phyloP scores from a whole-genome alignment of 495 filamentous ascomycete species.

The Aspergillus kassunensis region DNA sequence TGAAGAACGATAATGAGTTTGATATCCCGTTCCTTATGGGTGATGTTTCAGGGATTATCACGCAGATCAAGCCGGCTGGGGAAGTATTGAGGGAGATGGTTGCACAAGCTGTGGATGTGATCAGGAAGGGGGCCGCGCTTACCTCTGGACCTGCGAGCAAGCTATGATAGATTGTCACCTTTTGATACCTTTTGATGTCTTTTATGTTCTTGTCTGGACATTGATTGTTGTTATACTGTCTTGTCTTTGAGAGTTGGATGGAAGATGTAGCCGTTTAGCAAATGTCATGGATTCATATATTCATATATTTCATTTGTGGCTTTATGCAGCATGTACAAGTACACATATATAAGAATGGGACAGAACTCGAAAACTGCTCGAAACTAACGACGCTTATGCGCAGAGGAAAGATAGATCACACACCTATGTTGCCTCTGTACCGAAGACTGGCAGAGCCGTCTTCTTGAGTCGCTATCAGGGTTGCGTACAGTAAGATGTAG shows the following conservation, averaged over 20 bases:
- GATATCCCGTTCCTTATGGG: constrained; percentile 89
- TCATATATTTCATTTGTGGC: constrained; percentile 20
- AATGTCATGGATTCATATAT: constrained; percentile 13
- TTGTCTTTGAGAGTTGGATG: not conserved
- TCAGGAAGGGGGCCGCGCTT: constrained; percentile 46
- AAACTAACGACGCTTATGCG: constrained; percentile 7
- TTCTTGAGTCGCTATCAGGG: not conserved
- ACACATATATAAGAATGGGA: constrained; percentile 25
- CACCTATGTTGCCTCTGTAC: not conserved
- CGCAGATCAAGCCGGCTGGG: constrained; percentile 70
- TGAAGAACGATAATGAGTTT: constrained; percentile 71
- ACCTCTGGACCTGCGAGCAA: constrained; percentile 32
- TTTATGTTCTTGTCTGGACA: too few species aligned
- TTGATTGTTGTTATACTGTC: too few species aligned
- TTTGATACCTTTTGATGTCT: not conserved
- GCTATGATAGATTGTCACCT: constrained; percentile 25
- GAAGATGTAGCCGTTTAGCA: constrained; percentile 6
- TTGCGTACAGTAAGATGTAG: constrained; percentile 8
- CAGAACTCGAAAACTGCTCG: constrained; percentile 5
- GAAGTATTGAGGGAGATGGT: constrained; percentile 86
- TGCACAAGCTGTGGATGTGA: constrained; percentile 64
- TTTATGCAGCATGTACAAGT: constrained; percentile 37
- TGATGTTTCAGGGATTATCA: constrained; percentile 78
- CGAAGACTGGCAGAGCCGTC: not conserved
- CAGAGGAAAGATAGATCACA: not conserved